These are phyloP conservation scores for Teunomyces tritomae DNA, from an alignment of 805 yeast species.

Conservation along the genomic window DNA sequence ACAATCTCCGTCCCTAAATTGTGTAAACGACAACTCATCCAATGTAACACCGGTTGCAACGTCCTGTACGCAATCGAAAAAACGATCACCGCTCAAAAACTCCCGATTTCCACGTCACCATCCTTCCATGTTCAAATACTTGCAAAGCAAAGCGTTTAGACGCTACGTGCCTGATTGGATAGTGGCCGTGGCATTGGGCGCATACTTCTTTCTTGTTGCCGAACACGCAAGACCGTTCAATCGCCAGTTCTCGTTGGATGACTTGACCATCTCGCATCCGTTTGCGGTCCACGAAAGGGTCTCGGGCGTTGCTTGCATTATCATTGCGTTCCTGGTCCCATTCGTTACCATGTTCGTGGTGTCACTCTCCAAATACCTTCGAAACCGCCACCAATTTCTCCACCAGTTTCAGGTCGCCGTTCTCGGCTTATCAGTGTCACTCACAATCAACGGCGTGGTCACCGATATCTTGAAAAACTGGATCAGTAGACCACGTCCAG, in stretches of 20 bases:
- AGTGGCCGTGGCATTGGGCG: conserved; percentile 18
- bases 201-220: conserved; percentile 31
- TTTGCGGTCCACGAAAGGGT: conserved; percentile 34
- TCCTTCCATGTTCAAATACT: conserved; percentile 4
- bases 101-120: neutral
- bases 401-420: conserved; percentile 28
- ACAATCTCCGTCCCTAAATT: neutral
- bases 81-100: neutral
- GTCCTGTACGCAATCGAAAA: neutral
- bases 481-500: conserved; percentile 33
- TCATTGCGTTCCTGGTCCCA: conserved; percentile 27
- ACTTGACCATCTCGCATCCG: conserved; percentile 36
- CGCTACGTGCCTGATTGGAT: conserved; percentile 28
- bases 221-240: conserved; percentile 34
- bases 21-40: neutral
- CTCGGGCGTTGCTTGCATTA: conserved; percentile 25
- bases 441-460: conserved; percentile 30
- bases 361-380: conserved; percentile 5
- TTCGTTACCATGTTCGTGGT: conserved; percentile 16
- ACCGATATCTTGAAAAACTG: conserved; percentile 38
- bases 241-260: conserved; percentile 33
- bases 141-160: conserved; percentile 8
- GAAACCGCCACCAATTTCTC: conserved; percentile 10
- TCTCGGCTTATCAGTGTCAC: conserved; percentile 27
- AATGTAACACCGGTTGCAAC: neutral